Base-by-base conservation (phyloP, 2,329 filamentous ascomycete genomes). In the Dactylellina cionopaga region DNA sequence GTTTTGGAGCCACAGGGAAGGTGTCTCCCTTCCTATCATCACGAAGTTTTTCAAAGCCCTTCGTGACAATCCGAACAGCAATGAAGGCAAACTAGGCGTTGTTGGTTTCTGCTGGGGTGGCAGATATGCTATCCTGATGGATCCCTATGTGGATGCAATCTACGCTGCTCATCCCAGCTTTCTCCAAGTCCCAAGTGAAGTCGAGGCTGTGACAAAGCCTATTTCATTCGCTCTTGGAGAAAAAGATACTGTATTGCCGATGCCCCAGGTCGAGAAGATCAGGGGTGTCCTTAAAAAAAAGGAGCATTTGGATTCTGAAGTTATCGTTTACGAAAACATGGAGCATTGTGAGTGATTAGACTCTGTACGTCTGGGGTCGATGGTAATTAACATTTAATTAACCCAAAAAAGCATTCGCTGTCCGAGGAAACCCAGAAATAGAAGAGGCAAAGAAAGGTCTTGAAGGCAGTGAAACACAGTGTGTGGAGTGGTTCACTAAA, bases 91-190 rank as follows among this genome's bases (percentile, higher is more conserved):
- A 63, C 79, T 88, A 46, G 86, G 83, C 19, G 84, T 82, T 0
- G 85, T 85, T 0, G 88, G 87, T 0, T 89, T 87, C 80, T 89
- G 86, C 80, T 89, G 87, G 87, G 87, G 87, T 22, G 87, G 85
- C 22, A 84, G 85, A 72, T 83, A 87, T 74, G 79, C 82, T 1
- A 77, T 86, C 6, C 77, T 82, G n/a, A 81, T 88, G 2, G 80
- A 82, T 9, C 81, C 55, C 9, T 68, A 74, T 49, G 63, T 77
- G 7, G 65, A 77, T 27, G 74, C 60, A 37, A 60, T 75, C 31
- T 77, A 72, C 65, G 3, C 59, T 15, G 74, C 75, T 39, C 74
- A 76, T 51, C 75, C 75, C 15, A 74, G 75, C 54, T 75, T 82
- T 19, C 71, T 88, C 22, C 76, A 75, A 0, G 59, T 87, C 1